phyloP scores from a whole-genome alignment of 768 basidiomycete species.

The Solioccasus polychromus region DNA sequence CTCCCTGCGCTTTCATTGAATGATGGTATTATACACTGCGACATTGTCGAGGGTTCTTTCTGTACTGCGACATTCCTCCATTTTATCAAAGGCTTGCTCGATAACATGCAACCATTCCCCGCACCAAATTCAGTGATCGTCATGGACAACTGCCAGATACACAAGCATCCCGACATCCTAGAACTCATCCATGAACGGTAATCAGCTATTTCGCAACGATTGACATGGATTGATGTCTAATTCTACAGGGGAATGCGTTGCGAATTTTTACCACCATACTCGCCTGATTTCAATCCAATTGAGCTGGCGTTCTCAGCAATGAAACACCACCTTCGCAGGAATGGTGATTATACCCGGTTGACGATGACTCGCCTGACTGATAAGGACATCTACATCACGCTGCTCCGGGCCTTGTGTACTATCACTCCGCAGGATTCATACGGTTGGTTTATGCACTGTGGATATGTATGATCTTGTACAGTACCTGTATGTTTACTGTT shows the following conservation, averaged over 20 bases:
- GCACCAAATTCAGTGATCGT: slow-evolving; percentile 35
- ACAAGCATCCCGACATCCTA: slow-evolving; percentile 38
- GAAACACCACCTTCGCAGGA: slow-evolving; percentile 8
- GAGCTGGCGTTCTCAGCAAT: slow-evolving; percentile 28
- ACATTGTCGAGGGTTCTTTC: slow-evolving; percentile 14
- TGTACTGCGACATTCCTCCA: background rate
- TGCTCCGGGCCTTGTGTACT: background rate
- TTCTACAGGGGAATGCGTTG: slow-evolving; percentile 15
- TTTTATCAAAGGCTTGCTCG: slow-evolving; percentile 19
- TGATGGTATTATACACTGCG: slow-evolving; percentile 19
- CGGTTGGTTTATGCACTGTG: background rate
- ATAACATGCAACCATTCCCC: slow-evolving; percentile 32
- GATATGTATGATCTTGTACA: background rate
- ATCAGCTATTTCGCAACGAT: too few relatives aligned
- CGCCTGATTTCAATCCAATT: slow-evolving; percentile 32
- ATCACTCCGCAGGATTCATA: background rate
- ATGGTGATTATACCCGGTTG: background rate
- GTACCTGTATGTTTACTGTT: too few relatives aligned
- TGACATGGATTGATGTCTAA: background rate
- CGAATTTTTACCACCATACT: slow-evolving; percentile 32
- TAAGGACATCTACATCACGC: background rate
- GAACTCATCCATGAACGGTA: slow-evolving; percentile 18
- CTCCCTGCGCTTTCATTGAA: slow-evolving; percentile 25
- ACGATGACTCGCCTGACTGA: background rate
- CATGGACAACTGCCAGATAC: slow-evolving; percentile 40